Base-by-base conservation (phyloP, 2,329 filamentous ascomycete species). In the Fusarium illudens region DNA sequence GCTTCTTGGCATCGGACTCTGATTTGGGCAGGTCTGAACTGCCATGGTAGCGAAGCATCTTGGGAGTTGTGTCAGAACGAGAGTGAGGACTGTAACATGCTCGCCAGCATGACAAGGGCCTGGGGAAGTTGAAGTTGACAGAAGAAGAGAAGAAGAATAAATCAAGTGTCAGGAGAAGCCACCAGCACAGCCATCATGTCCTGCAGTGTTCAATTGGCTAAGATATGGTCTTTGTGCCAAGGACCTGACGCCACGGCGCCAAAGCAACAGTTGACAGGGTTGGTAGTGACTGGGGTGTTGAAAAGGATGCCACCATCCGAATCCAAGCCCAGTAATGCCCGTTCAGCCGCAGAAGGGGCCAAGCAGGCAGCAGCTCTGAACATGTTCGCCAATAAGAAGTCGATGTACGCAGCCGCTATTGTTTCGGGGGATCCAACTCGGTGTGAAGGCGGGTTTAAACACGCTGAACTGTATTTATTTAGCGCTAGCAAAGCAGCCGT, bases 211-310 rank as follows among this genome's bases (percentile, higher is more conserved):
- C 37, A 42, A 42, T n/a, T 42, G 37, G 37, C 19, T 20, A 15
- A 15, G 37, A 15, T 4, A 15, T 20, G 19, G 20, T 22, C 37
- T 42, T 15, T 8, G 19, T 15, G 15, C 37, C 19, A 20, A 42
- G 37, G 15, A n/a, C 19, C 4, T 22, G 19, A 5, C 36, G 36
- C 36, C 36, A 22, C 36, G 22, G 36, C 36, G 36, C 36, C 36
- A 39, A 39, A 20, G 0, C 19, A 5, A 39, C 36, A 1, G 36
- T 39, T 39, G 36, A 7, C 36, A 39, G 36, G 36, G 36, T 15
- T 39, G 36, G 36, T 15, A 20, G 36, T 13, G 36, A 39, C 36
- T 15, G 36, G 36, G 36, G 36, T 39, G 36, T 39, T 39, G 36
- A 39, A 39, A 39, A 22, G 12, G 36, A 39, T 39, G 36, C 36